Evolutionary conservation across 2,329 filamentous ascomycete genomes (phyloP).

Genomic region (Pestalotiopsis sp.): DNA sequence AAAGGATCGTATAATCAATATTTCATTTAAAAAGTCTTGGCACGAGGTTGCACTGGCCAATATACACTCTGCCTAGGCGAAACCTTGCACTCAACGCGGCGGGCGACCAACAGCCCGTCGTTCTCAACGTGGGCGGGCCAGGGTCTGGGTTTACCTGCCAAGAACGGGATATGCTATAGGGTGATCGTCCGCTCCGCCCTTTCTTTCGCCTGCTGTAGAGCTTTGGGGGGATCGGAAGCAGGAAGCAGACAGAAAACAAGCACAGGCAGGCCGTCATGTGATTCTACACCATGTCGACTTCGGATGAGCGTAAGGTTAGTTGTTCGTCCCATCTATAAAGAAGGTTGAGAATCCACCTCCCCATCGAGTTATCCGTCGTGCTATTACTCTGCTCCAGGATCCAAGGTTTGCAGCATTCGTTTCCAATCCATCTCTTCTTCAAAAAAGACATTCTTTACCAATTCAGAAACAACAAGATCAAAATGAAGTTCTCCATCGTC

Average conservation of each 20-base stretch:
- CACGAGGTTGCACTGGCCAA: neutral
- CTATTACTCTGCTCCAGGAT: neutral
- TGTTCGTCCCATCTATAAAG: neutral
- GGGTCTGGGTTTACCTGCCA: neutral
- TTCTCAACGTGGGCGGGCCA: neutral
- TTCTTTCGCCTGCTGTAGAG: too few relatives aligned
- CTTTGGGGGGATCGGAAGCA: neutral
- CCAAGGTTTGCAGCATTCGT: neutral
- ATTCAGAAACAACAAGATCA: neutral
- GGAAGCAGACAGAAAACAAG: neutral
- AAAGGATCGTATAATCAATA: neutral
- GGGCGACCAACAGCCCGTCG: too few relatives aligned
- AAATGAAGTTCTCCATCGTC: slow-evolving; percentile 4
- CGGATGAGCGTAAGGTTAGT: neutral
- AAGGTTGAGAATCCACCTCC: neutral
- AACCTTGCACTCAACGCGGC: neutral
- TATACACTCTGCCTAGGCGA: neutral
- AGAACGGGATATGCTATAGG: slow-evolving; percentile 5
- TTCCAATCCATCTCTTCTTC: neutral
- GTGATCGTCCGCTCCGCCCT: neutral
- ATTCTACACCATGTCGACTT: neutral
- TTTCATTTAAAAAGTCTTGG: neutral
- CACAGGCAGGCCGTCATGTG: neutral
- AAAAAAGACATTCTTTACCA: neutral
- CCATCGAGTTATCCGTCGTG: neutral